These are phyloP conservation scores for Zelonia costaricensis DNA, from an alignment of 208 protist genomes.

Conservation along the genomic window DNA sequence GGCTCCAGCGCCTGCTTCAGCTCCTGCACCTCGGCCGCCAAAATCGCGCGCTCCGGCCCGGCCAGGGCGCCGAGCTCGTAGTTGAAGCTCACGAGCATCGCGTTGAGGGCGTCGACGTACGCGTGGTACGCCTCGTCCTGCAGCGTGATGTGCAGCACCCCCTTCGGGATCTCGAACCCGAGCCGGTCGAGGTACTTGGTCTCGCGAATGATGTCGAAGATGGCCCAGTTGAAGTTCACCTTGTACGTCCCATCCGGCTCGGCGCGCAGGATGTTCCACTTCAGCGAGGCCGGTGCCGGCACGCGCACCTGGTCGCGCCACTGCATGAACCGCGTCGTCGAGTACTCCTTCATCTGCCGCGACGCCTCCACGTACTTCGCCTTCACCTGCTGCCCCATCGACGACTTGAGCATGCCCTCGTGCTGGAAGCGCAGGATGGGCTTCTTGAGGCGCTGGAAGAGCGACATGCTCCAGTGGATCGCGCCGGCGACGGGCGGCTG, in stretches of 20 bases:
- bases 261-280: constrained; percentile 86
- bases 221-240: constrained; percentile 95
- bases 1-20: constrained; percentile 91
- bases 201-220: constrained; percentile 97
- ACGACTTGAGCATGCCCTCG: constrained; percentile 90
- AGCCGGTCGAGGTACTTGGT: constrained; percentile 97
- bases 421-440: constrained; percentile 95
- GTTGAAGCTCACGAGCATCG: constrained; percentile 94
- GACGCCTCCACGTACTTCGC: constrained; percentile 94
- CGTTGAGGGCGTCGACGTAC: constrained; percentile 95
- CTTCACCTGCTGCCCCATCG: constrained; percentile 90
- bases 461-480: constrained; percentile 96
- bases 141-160: constrained; percentile 96
- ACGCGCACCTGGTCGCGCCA: constrained; percentile 92
- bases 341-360: constrained; percentile 95
- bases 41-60: constrained; percentile 91
- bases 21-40: constrained; percentile 87
- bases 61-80: constrained; percentile 83
- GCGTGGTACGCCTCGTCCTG: constrained; percentile 98
- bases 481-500: constrained; percentile 96
- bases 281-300: constrained; percentile 88
- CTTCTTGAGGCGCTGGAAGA: constrained; percentile 97
- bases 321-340: constrained; percentile 84
- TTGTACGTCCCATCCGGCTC: constrained; percentile 71
- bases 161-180: constrained; percentile 96